Percentiles rank a stretch among this genome's conserved stretches.
phyloP scores from a whole-genome alignment of 495 filamentous ascomycete genomes.

The Aspergillus mulundensis region DNA sequence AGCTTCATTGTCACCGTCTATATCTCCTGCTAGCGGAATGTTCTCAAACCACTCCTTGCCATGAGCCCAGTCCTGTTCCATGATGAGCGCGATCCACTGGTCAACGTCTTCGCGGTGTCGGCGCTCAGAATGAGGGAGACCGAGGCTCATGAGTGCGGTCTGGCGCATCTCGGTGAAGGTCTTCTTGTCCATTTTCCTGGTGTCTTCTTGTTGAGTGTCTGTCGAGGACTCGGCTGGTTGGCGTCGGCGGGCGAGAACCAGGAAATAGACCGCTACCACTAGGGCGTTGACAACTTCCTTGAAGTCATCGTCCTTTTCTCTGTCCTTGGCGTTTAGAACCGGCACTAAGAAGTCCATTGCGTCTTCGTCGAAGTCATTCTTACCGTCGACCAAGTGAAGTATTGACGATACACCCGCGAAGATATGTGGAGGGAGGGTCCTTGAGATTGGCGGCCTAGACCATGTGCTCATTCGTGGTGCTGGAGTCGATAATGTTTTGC shows the following conservation, averaged over 20 bases:
- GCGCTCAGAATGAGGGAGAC: slow-evolving; percentile 30
- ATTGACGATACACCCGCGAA: slow-evolving; percentile 59
- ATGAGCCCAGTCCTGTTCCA: slow-evolving; percentile 57
- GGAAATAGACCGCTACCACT: slow-evolving; percentile 67
- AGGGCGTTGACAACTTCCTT: slow-evolving; percentile 40
- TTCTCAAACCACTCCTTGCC: slow-evolving; percentile 64
- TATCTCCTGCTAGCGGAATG: slow-evolving; percentile 39
- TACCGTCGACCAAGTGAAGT: slow-evolving; percentile 37
- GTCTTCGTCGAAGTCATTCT: slow-evolving; percentile 37
- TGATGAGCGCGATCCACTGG: slow-evolving; percentile 53
- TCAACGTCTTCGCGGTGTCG: slow-evolving; percentile 53
- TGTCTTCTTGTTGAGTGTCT: slow-evolving; percentile 19
- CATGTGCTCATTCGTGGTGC: slow-evolving; percentile 42
- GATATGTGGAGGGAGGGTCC: slow-evolving; percentile 57
- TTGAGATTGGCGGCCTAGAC: slow-evolving; percentile 44
- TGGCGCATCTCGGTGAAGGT: slow-evolving; percentile 48
- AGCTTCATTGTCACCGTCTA: slow-evolving; percentile 37
- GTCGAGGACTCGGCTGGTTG: slow-evolving; percentile 23
- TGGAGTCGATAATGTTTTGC: slow-evolving; percentile 56
- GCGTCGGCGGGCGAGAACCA: slow-evolving; percentile 45
- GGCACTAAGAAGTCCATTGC: slow-evolving; percentile 36
- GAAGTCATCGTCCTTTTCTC: slow-evolving; percentile 35
- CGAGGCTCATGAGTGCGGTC: slow-evolving; percentile 39
- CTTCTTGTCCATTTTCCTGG: slow-evolving; percentile 44
- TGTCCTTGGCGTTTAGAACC: slow-evolving; percentile 26